Conservation (phyloP, 306 rosid species). For the Pyrus betulifolia region DNA sequence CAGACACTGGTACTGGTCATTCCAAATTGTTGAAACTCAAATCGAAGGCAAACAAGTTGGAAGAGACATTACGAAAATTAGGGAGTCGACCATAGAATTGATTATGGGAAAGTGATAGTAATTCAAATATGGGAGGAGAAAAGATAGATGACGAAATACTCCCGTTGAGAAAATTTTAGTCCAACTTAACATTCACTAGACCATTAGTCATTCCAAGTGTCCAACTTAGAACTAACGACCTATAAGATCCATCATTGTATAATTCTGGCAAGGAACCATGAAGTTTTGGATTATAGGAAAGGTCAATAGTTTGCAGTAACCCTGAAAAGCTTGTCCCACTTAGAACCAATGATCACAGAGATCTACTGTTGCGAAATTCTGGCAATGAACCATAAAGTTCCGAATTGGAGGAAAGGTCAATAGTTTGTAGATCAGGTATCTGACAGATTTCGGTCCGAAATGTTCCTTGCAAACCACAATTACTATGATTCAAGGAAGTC, state of each 20-base stretch:
- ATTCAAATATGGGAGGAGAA: background rate
- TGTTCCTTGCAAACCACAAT: background rate
- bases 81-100: background rate
- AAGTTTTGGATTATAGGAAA: background rate
- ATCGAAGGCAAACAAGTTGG: slow-evolving; percentile 19
- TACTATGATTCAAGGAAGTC: background rate
- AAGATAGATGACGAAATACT: background rate
- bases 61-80: background rate
- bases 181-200: background rate
- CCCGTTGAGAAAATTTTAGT: slow-evolving; percentile 2
- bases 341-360: background rate
- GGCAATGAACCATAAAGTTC: slow-evolving; percentile 9
- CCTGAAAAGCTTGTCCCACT: background rate
- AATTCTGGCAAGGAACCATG: slow-evolving; percentile 12
- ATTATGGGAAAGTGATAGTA: too few relatives aligned
- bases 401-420: background rate
- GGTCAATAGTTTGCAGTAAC: background rate
- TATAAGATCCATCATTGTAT: background rate
- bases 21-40: slow-evolving; percentile 33
- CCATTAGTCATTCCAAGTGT: background rate
- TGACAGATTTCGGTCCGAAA: slow-evolving; percentile 10
- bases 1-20: slow-evolving; percentile 19
- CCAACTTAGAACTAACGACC: background rate
- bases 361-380: background rate
- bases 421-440: background rate